These are phyloP conservation scores for Trypanosoma caninum DNA, from an alignment of 208 protist species.

Conservation along the genomic window DNA sequence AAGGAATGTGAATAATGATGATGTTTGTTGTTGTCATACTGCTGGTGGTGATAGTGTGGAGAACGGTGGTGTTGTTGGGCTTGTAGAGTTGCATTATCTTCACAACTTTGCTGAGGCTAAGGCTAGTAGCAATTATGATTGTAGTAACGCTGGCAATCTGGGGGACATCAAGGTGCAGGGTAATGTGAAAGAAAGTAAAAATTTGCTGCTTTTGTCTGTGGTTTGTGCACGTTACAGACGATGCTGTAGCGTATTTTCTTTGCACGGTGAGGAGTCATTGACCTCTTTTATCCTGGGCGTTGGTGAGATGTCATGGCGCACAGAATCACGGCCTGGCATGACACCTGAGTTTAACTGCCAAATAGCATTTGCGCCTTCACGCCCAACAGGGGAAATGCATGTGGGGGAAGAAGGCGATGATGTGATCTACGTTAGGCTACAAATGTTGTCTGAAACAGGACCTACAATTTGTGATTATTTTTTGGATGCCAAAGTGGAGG, in stretches of 20 bases:
- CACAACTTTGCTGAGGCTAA: conserved; percentile 40
- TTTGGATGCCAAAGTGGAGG: neutral
- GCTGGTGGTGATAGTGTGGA: conserved; percentile 3
- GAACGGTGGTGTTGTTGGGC: conserved; percentile 26
- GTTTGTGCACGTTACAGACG: neutral
- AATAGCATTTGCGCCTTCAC: conserved; percentile 15
- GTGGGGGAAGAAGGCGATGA: neutral
- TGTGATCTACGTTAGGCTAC: conserved; percentile 7
- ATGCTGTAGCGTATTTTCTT: too few relatives aligned
- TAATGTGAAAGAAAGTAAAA: neutral
- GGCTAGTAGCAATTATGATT: neutral
- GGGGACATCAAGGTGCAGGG: neutral
- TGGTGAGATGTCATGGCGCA: conserved; percentile 15
- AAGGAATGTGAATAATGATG: conserved; percentile 7
- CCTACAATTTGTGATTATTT: neutral
- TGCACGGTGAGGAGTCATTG: too few relatives aligned
- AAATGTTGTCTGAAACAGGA: conserved; percentile 16
- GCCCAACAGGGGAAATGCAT: neutral
- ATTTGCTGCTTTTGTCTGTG: neutral
- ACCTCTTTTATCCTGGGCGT: conserved; percentile 23
- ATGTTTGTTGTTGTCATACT: too few relatives aligned
- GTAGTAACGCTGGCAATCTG: neutral
- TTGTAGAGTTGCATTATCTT: conserved; percentile 32
- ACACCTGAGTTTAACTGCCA: conserved; percentile 13
- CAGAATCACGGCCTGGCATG: neutral